phyloP scores from a whole-genome alignment of 2,329 filamentous ascomycete species.

The Colletotrichum somersetense region DNA sequence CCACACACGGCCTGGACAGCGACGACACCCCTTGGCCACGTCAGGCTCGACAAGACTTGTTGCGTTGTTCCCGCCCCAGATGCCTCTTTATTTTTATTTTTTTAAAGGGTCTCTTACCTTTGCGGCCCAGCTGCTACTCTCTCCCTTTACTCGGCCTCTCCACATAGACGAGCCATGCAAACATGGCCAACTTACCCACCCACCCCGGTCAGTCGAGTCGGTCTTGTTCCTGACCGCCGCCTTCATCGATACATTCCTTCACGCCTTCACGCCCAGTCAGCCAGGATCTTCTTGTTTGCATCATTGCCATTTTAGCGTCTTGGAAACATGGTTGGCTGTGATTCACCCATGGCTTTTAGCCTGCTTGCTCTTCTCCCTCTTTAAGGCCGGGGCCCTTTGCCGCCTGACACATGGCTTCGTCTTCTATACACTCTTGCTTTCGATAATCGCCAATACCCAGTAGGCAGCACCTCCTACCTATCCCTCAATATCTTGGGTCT shows the following conservation, averaged over 20 bases:
- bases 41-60: conserved; percentile 31
- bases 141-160: background rate
- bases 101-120: background rate
- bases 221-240: conserved; percentile 20
- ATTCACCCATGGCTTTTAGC: conserved; percentile 25
- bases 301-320: conserved; percentile 29
- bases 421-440: conserved; percentile 6
- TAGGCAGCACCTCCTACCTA: conserved; percentile 13
- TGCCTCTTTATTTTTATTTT: background rate
- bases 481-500: conserved; percentile 4
- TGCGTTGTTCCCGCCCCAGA: conserved; percentile 27
- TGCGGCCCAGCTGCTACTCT: conserved; percentile 10
- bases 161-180: background rate
- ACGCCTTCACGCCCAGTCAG: conserved; percentile 20
- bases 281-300: conserved; percentile 35
- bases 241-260: conserved; percentile 31
- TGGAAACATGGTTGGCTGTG: conserved; percentile 17
- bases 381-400: conserved; percentile 21
- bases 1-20: conserved; percentile 12
- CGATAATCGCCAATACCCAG: background rate
- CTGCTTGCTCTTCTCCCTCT: conserved; percentile 14
- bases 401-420: background rate
- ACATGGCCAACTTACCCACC: background rate
- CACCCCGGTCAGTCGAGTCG: conserved; percentile 25
- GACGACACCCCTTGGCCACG: conserved; percentile 36